Percentiles rank a stretch among this genome's conserved stretches.
phyloP scores from a whole-genome alignment of 1,139 yeast genomes.

The Nakaseomyces sp. region DNA sequence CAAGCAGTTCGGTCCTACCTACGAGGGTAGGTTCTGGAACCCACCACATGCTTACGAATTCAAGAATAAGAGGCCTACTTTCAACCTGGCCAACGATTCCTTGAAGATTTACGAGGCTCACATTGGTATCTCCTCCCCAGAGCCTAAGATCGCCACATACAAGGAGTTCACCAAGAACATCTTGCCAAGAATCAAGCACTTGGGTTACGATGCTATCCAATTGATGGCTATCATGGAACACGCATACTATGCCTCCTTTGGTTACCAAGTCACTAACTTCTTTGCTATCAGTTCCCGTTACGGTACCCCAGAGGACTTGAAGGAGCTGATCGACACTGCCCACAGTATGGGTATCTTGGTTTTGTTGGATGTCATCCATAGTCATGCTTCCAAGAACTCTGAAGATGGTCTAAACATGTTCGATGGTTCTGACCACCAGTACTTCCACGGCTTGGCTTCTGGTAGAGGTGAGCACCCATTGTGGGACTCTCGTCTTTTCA shows the following conservation, averaged over 20 bases:
- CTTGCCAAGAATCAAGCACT: slow-evolving; percentile 71
- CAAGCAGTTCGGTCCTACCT: slow-evolving; percentile 42
- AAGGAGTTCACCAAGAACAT: slow-evolving; percentile 72
- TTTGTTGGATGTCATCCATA: slow-evolving; percentile 84
- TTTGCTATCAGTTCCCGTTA: slow-evolving; percentile 83
- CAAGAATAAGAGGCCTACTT: slow-evolving; percentile 52
- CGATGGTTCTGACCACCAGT: slow-evolving; percentile 93
- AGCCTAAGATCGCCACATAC: slow-evolving; percentile 75
- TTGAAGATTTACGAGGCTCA: slow-evolving; percentile 91
- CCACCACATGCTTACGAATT: slow-evolving; percentile 55
- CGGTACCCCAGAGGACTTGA: slow-evolving; percentile 92
- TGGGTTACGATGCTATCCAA: slow-evolving; percentile 90
- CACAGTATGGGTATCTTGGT: slow-evolving; percentile 84
- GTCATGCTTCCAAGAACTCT: slow-evolving; percentile 91
- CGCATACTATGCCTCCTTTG: slow-evolving; percentile 95
- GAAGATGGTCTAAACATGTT: slow-evolving; percentile 88
- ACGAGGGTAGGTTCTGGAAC: slow-evolving; percentile 92
- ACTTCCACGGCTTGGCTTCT: slow-evolving; percentile 51
- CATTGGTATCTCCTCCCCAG: slow-evolving; percentile 89
- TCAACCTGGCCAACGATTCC: slow-evolving; percentile 39
- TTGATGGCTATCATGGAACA: slow-evolving; percentile 98
- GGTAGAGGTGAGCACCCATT: slow-evolving; percentile 76
- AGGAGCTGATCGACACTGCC: slow-evolving; percentile 83
- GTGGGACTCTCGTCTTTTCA: slow-evolving; percentile 93
- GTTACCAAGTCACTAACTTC: slow-evolving; percentile 89